These are phyloP conservation scores for Volvox carteri DNA, from an alignment of 163 green algal species.

Conservation along the genomic window DNA sequence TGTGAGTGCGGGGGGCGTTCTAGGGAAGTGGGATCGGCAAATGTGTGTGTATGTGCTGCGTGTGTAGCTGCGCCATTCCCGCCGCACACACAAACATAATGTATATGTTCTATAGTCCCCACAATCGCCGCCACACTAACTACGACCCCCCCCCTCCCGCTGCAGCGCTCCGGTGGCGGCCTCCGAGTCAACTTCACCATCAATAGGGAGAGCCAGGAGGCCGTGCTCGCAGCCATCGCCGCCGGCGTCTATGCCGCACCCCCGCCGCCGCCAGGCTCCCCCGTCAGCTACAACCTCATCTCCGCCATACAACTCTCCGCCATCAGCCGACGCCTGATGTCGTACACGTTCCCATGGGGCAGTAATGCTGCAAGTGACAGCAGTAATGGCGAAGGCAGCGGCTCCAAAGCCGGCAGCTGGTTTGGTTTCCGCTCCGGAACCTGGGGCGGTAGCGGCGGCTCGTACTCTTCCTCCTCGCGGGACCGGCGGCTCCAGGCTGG, in stretches of 20 bases:
- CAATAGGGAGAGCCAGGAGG: not conserved
- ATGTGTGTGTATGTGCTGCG: too few species aligned
- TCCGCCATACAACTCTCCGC: not conserved
- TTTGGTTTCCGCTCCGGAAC: not conserved
- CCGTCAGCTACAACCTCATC: not conserved
- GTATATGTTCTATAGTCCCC: too few species aligned
- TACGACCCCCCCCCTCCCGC: too few species aligned
- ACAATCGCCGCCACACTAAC: too few species aligned
- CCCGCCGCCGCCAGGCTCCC: slow-evolving; percentile 9
- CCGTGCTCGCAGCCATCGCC: not conserved
- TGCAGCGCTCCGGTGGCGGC: slow-evolving; percentile 31
- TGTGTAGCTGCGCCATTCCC: too few species aligned
- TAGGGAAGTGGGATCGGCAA: not conserved
- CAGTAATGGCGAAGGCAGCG: too few species aligned
- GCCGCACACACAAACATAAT: too few species aligned
- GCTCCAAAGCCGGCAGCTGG: not conserved
- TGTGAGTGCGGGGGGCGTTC: not conserved
- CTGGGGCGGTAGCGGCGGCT: not conserved
- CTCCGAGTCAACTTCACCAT: slow-evolving; percentile 1
- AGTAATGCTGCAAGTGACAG: too few species aligned
- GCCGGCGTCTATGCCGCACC: slow-evolving; percentile 5
- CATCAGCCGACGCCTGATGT: not conserved
- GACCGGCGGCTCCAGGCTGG: slow-evolving; percentile 14
- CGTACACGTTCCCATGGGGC: too few species aligned
- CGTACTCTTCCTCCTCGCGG: not conserved